Percentiles rank a stretch among this genome's conserved stretches.
Evolutionary conservation across 306 rosid genomes (phyloP).

Genomic region (barrel medic (Medicago truncatula)): DNA sequence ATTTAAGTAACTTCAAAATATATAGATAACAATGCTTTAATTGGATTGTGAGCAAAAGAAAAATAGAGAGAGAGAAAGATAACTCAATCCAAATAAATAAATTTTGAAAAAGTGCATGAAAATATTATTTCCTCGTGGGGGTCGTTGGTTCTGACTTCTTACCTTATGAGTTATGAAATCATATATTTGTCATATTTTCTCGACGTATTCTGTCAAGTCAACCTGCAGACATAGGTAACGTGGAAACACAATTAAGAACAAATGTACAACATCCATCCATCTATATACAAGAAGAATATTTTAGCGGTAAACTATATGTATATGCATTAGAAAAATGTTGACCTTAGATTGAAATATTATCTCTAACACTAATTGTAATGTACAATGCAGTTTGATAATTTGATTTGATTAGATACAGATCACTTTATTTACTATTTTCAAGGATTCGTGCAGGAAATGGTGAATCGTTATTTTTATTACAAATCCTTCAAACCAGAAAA

Average conservation of each 20-base stretch:
- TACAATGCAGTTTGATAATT: constrained; percentile 26
- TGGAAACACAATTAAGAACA: constrained; percentile 32
- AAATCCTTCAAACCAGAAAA: constrained; percentile 5
- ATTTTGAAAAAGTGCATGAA: no score
- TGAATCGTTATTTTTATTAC: not conserved
- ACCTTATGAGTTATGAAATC: no score
- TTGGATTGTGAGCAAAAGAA: no score
- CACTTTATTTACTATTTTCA: constrained; percentile 17
- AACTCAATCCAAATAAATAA: no score
- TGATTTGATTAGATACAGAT: constrained; percentile 38
- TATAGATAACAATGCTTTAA: no score
- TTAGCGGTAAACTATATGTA: constrained; percentile 13
- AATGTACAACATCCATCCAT: not conserved
- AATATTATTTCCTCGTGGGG: no score
- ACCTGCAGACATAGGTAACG: constrained; percentile 60
- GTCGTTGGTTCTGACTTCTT: no score
- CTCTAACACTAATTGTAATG: constrained; percentile 13
- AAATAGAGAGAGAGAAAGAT: no score
- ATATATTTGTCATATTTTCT: no score
- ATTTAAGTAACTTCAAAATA: no score
- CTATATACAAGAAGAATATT: constrained; percentile 23
- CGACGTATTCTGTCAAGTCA: constrained; percentile 79
- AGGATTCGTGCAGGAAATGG: not conserved
- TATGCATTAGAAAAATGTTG: constrained; percentile 27
- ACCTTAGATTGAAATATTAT: not conserved